Evolutionary conservation across 352 stramenopile species (phyloP).

Genomic region (Pythium folliculosum): DNA sequence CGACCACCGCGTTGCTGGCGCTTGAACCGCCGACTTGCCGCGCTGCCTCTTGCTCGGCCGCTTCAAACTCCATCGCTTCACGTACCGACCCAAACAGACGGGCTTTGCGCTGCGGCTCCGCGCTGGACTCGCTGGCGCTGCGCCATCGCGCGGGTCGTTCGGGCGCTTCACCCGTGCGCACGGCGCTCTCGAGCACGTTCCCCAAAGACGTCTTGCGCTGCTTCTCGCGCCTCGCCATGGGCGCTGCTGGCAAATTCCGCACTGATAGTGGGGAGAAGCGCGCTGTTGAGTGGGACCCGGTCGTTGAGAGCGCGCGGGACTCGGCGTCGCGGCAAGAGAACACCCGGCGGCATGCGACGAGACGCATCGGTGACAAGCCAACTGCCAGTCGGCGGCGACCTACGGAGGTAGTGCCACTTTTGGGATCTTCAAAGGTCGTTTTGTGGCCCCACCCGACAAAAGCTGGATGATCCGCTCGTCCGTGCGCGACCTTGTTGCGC

Average conservation of each 20-base stretch:
- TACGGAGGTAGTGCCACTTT: constrained; percentile 1
- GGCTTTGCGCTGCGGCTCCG: neutral
- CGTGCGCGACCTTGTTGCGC: constrained; percentile 38
- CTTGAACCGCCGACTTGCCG: neutral
- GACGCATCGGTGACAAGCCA: constrained; percentile 3
- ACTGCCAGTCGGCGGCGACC: neutral
- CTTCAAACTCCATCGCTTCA: constrained; percentile 33
- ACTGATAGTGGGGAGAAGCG: neutral
- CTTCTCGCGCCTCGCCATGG: constrained; percentile 33
- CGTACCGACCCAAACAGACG: constrained; percentile 26
- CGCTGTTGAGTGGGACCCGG: neutral
- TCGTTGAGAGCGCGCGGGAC: constrained; percentile 14
- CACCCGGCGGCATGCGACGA: constrained; percentile 2
- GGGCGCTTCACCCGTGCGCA: neutral
- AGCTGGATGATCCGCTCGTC: constrained; percentile 18
- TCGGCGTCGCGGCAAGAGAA: neutral
- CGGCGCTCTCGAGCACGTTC: constrained; percentile 30
- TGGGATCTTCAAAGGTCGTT: constrained; percentile 10
- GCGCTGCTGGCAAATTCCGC: neutral
- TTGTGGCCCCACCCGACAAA: no score
- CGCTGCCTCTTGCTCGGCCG: constrained; percentile 12
- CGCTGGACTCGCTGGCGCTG: constrained; percentile 20
- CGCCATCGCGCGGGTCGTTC: constrained; percentile 11
- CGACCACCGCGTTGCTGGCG: neutral
- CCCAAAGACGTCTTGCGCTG: constrained; percentile 42